Evolutionary conservation across 140 eudicot genomes (phyloP).

Genomic region (Flaveria floridana): DNA sequence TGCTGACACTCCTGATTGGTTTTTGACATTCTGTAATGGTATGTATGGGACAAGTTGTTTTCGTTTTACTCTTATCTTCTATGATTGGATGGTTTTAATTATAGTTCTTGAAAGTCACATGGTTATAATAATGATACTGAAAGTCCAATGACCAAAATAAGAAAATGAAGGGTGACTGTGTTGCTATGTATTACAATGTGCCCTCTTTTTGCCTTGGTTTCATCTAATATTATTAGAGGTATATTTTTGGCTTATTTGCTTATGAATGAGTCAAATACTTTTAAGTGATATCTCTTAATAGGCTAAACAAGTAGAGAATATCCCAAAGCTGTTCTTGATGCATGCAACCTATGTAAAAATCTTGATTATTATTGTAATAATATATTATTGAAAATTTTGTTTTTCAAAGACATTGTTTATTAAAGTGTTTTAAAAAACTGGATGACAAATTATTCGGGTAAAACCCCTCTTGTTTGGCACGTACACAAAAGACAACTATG

Average conservation of each 20-base stretch:
- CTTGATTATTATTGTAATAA: neutral
- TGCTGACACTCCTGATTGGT: neutral
- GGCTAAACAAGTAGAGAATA: neutral
- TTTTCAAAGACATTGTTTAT: neutral
- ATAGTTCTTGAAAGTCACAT: neutral
- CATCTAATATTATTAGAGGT: neutral
- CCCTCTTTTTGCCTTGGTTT: neutral
- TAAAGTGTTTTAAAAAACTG: neutral
- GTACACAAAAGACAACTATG: neutral
- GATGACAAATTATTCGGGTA: neutral
- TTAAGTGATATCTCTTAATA: neutral
- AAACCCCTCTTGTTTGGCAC: neutral
- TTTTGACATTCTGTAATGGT: too few relatives aligned
- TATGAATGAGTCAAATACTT: neutral
- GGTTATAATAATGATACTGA: neutral
- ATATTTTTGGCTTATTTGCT: neutral
- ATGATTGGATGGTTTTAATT: neutral
- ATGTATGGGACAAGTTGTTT: too few relatives aligned
- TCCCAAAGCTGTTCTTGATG: neutral
- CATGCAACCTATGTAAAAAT: neutral
- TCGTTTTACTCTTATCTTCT: too few relatives aligned
- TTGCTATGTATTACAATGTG: neutral
- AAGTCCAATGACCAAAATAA: slow-evolving; percentile 3
- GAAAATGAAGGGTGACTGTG: neutral
- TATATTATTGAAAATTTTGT: neutral